Base-by-base conservation (phyloP, 1,284 basidiomycete species). In the Inonotus obliquus region DNA sequence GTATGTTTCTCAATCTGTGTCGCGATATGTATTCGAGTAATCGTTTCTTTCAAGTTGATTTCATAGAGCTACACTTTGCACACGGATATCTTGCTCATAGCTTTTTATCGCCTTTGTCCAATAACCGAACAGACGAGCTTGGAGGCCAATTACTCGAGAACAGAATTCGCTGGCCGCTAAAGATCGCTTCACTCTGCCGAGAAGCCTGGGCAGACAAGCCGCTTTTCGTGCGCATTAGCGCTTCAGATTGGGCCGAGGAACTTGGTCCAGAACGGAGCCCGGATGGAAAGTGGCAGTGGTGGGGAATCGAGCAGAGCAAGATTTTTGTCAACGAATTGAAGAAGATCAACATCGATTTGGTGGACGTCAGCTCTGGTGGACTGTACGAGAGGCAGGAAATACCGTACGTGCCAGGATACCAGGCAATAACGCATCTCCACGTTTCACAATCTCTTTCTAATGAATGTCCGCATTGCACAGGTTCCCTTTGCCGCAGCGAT, bases 251-350 rank as follows among this genome's bases (percentile, higher is more conserved):
- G 89, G 84, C 84, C n/a, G 84, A 87, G 62, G 82, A 58, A 27
- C 39, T 48, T 48, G 48, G 84, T 0, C 82, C 84, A 1, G 88
- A 90, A 69, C 78, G 81, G 66, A 77, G 77, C 59, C 76, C 77
- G 25, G 74, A 82, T 25, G 85, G 82, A 19, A 72, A 75, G 57
- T 90, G 83, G 82, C 79, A 76, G 61, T 79, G 82, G 57, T 92
- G 90, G 88, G 91, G 90, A 13, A 77, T 91, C 56, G 86, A 92
- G 71, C 91, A 94, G 73, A 89, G 81, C 68, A 86, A 79, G 39
- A 67, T 85, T 48, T 77, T 86, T 49, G 78, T 80, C 1, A 78
- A 78, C 25, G 79, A 85, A 71, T 71, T 92, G 64, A 70, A 80
- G 65, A 80, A 83, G 62, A 66, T 84, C 10, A 88, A 87, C 7